Evolutionary conservation across 78 protist species (phyloP), one percentile per base, ranked within the genome.

Genomic region (Dictyostelium firmibasis): DNA sequence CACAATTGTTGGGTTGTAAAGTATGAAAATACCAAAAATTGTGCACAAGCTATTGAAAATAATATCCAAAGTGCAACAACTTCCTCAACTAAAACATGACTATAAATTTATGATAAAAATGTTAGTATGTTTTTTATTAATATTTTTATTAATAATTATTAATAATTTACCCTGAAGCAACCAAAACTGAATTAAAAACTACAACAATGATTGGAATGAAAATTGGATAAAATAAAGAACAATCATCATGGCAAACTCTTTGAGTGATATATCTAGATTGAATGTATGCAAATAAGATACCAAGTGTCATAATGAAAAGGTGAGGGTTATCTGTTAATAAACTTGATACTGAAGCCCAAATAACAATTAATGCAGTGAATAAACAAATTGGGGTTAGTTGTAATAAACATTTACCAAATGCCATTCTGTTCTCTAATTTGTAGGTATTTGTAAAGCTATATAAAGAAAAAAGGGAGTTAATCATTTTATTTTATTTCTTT

Each of bases 241-340:
- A 89, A 50, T 89, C 94, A 69, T 89, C 94, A 38, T 89, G 94
- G 35, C 94, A 89, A 53, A 89, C 94, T 81, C 94, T 78, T 69
- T 89, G 94, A 20, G 94, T 89, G 9, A 89, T 89, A 67, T 81
- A 89, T 81, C 94, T 78, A 16, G 94, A 89, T 78, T 86, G 92
- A 77, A 89, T 60, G 36, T 89, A 89, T n/a, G 43, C 29, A 47
- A 89, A 89, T 18, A 89, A 3, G 4, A 89, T 81, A 31, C 94
- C 87, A 81, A 89, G 70, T 3, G 94, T 89, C 87, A 89, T 89
- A 47, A 89, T 89, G 43, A 81, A 89, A 18, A 89, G 38, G 74
- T 89, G 82, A 18, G 94, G 94, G 44, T 81, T 11, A 4, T 25
- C 38, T 13, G 8, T 27, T 10, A 89, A 6, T 27, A 89, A 70